These are phyloP conservation scores for Neocatenulostroma microsporum DNA, from an alignment of 2,329 filamentous ascomycete genomes.

Conservation along the genomic window DNA sequence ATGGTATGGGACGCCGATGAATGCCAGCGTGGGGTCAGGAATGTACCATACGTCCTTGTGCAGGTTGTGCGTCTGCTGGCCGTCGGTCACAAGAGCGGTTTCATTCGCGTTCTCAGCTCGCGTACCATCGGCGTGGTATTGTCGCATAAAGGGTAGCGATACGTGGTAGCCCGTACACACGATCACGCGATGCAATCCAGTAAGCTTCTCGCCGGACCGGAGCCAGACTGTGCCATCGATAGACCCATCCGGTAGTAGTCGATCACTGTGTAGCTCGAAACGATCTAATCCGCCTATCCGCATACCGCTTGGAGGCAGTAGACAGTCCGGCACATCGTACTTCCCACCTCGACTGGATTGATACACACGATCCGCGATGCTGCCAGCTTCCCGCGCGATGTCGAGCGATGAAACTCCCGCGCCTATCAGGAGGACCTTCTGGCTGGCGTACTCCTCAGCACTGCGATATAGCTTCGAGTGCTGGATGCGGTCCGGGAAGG, in stretches of 20 bases:
- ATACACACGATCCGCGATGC: constrained; percentile 39
- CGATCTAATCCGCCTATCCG: constrained; percentile 46
- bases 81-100: constrained; percentile 54
- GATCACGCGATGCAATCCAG: constrained; percentile 54
- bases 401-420: constrained; percentile 50
- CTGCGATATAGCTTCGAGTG: constrained; percentile 48
- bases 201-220: constrained; percentile 46
- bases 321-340: constrained; percentile 49
- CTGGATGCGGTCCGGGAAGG: constrained; percentile 38
- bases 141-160: constrained; percentile 55
- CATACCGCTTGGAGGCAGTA: constrained; percentile 48
- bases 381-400: constrained; percentile 46
- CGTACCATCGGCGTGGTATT: constrained; percentile 42
- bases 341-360: constrained; percentile 53
- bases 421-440: constrained; percentile 51
- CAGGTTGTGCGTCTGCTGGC: constrained; percentile 56
- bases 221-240: constrained; percentile 48
- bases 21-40: constrained; percentile 54
- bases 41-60: constrained; percentile 68
- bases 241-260: constrained; percentile 19
- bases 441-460: constrained; percentile 44
- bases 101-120: constrained; percentile 44
- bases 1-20: constrained; percentile 58
- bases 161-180: constrained; percentile 63
- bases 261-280: constrained; percentile 31